Conservation (phyloP, 1,139 yeast genomes). For the Chernovozyma sophiae-reginae region DNA sequence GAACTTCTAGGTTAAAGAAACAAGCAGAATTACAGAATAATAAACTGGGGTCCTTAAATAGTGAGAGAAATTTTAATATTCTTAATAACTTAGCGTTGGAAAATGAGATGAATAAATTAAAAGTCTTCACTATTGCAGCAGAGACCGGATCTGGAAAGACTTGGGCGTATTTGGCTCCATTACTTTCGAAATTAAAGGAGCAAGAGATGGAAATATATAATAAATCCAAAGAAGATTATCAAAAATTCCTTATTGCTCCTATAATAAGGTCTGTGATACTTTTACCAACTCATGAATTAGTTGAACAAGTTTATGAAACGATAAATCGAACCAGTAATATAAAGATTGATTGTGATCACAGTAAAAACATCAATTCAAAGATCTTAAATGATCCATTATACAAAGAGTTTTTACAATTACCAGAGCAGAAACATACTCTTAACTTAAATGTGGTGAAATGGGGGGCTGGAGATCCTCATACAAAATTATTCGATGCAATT, state of each 20-base stretch:
- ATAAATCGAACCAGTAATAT: slow-evolving; percentile 36
- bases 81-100: slow-evolving; percentile 24
- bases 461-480: slow-evolving; percentile 50
- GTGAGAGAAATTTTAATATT: slow-evolving; percentile 12
- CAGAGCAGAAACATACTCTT: slow-evolving; percentile 26
- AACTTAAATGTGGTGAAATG: slow-evolving; percentile 52
- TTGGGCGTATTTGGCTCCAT: slow-evolving; percentile 79
- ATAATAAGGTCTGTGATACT: slow-evolving; percentile 66
- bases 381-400: slow-evolving; percentile 17
- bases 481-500: slow-evolving; percentile 45
- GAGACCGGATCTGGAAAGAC: slow-evolving; percentile 98
- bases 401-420: slow-evolving; percentile 20
- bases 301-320: slow-evolving; percentile 67
- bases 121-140: slow-evolving; percentile 80
- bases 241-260: slow-evolving; percentile 26
- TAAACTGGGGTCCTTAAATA: too few relatives aligned
- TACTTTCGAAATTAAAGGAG: slow-evolving; percentile 64
- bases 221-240: slow-evolving; percentile 28
- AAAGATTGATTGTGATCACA: slow-evolving; percentile 17
- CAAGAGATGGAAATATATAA: slow-evolving; percentile 36
- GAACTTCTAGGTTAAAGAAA: slow-evolving; percentile 20
- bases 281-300: slow-evolving; percentile 86
- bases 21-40: slow-evolving; percentile 6
- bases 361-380: slow-evolving; percentile 12
- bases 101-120: slow-evolving; percentile 39